phyloP scores from a whole-genome alignment of 805 yeast genomes.

The Candida easanensis region DNA sequence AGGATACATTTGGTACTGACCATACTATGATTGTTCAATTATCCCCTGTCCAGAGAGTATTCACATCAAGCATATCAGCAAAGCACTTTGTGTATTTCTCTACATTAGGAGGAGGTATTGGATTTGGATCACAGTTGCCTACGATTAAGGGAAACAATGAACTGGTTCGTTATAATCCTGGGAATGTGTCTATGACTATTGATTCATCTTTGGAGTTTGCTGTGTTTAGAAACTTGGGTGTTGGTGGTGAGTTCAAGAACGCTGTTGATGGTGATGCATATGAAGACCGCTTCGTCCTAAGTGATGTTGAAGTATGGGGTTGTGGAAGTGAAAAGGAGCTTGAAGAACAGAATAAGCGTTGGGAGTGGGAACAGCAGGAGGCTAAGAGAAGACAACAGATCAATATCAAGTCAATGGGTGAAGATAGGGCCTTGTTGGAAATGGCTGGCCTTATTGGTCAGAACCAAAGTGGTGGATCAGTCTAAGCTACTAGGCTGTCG shows the following conservation, averaged over 20 bases:
- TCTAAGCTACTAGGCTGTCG: slow-evolving; percentile 21
- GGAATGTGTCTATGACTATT: slow-evolving; percentile 75
- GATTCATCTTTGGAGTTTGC: slow-evolving; percentile 81
- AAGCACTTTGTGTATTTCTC: slow-evolving; percentile 59
- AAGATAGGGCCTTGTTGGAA: slow-evolving; percentile 81
- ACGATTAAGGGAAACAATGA: slow-evolving; percentile 38
- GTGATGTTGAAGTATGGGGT: slow-evolving; percentile 89
- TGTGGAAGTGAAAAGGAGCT: slow-evolving; percentile 78
- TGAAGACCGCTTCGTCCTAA: slow-evolving; percentile 70
- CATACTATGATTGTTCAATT: slow-evolving; percentile 60
- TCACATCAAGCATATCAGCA: slow-evolving; percentile 34
- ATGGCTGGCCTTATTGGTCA: slow-evolving; percentile 69
- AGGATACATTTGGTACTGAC: slow-evolving; percentile 66
- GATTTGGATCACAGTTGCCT: slow-evolving; percentile 76
- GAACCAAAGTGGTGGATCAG: slow-evolving; percentile 47
- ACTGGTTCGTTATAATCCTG: slow-evolving; percentile 52
- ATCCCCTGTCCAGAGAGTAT: slow-evolving; percentile 62
- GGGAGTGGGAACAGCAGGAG: slow-evolving; percentile 93
- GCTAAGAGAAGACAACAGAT: slow-evolving; percentile 75
- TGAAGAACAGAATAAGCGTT: slow-evolving; percentile 67
- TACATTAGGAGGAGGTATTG: slow-evolving; percentile 75
- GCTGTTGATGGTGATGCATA: slow-evolving; percentile 33
- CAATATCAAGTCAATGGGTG: slow-evolving; percentile 64
- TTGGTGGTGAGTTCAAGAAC: slow-evolving; percentile 44
- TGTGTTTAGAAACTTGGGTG: slow-evolving; percentile 65